phyloP scores from a whole-genome alignment of 768 basidiomycete genomes.

The Rhizopogon vesiculosus region DNA sequence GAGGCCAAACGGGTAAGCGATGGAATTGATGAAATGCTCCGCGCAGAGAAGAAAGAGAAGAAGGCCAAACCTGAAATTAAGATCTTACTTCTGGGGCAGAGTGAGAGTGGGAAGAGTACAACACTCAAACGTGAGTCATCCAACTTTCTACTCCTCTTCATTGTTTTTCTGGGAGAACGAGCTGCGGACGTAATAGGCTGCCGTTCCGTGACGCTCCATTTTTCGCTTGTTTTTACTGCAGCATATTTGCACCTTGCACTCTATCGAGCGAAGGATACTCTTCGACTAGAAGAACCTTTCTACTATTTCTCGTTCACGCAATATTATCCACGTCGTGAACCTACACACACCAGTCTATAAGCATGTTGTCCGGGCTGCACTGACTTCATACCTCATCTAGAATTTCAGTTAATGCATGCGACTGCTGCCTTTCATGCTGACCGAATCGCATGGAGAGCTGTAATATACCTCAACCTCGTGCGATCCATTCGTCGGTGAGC shows the following conservation, averaged over 20 bases:
- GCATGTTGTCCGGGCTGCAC: constrained; percentile 2
- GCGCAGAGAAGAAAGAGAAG: constrained; percentile 59
- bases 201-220: neutral
- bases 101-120: constrained; percentile 87
- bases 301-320: neutral
- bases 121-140: constrained; percentile 77
- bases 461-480: constrained; percentile 85
- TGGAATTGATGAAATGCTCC: constrained; percentile 75
- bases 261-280: neutral
- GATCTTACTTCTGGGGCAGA: constrained; percentile 80
- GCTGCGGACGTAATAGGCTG: neutral
- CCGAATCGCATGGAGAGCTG: constrained; percentile 80
- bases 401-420: constrained; percentile 80
- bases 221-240: neutral
- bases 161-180: neutral
- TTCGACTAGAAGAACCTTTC: neutral
- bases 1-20: constrained; percentile 75
- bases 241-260: constrained; percentile 1
- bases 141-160: neutral
- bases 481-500: constrained; percentile 71
- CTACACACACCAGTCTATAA: neutral
- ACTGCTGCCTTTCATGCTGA: constrained; percentile 75
- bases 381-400: constrained; percentile 34
- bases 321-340: neutral
- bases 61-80: constrained; percentile 62